These are phyloP conservation scores for Phytophthora podocarpi DNA, from an alignment of 352 stramenopile genomes.

Conservation along the genomic window DNA sequence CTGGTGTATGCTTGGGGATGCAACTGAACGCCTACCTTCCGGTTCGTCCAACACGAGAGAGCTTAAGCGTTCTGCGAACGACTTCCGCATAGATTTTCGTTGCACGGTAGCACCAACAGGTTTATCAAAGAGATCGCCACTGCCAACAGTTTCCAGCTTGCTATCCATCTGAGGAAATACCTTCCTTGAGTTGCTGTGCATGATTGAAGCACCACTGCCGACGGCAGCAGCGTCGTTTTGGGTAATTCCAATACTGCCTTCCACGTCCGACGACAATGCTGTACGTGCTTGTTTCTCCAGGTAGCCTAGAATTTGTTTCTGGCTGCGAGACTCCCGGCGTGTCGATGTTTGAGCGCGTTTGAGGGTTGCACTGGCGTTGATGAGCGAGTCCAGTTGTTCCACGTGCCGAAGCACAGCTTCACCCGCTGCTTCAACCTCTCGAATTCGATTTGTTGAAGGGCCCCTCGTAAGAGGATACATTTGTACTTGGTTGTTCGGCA, in stretches of 20 bases:
- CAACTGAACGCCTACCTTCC: constrained; percentile 6
- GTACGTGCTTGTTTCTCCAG: constrained; percentile 26
- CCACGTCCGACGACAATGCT: constrained; percentile 6
- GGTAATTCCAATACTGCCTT: background rate
- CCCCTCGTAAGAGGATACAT: constrained; percentile 9
- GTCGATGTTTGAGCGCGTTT: constrained; percentile 8
- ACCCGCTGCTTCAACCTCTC: constrained; percentile 12
- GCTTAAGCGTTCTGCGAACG: constrained; percentile 18
- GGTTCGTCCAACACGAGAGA: constrained; percentile 13
- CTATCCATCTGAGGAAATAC: constrained; percentile 21
- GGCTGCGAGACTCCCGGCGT: constrained; percentile 6
- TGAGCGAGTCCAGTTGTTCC: constrained; percentile 46
- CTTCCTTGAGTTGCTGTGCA: constrained; percentile 19
- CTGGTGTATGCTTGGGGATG: constrained; percentile 1
- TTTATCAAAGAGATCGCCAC: constrained; percentile 15
- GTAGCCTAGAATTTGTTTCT: constrained; percentile 30
- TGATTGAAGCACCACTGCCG: background rate
- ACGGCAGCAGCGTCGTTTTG: constrained; percentile 6
- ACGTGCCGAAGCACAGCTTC: constrained; percentile 45
- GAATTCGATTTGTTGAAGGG: constrained; percentile 11
- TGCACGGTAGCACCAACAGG: background rate
- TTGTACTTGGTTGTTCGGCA: background rate
- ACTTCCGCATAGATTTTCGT: constrained; percentile 22
- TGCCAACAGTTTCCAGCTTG: constrained; percentile 20
- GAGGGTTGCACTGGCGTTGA: constrained; percentile 40